Evolutionary conservation across 805 yeast species (phyloP), one percentile per base, ranked within the genome.

Genomic region (Cyberlindnera xishuangbannaensis): DNA sequence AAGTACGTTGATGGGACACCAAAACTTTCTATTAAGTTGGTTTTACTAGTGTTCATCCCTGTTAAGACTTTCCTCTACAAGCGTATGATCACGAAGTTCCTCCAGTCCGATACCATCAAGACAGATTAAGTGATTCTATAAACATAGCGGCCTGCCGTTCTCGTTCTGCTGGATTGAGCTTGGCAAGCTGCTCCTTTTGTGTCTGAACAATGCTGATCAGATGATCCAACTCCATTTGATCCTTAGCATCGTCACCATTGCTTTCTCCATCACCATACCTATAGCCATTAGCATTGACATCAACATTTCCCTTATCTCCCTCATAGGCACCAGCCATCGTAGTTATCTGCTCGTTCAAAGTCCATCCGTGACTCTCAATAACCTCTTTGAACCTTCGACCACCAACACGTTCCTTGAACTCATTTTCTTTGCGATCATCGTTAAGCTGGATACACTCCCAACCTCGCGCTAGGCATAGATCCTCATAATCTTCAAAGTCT

Each of bases 331-430:
- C 17, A 6, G 17, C 27, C 22, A 19, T 19, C 10, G 22, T 8
- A 8, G 22, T 19, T 8, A 11, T 19, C 11, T 19, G 10, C 11
- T 19, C 22, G 8, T 8, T 19, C 9, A 12, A 7, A 19, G 30
- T 21, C 80, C 81, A 75, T 18, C 62, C 67, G 37, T 71, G 66
- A 1, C 71, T 57, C 30, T 74, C 71, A 5, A 75, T 43, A 3
- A 72, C 47, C 36, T 74, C 78, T 24, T 43, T 42, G 3, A 73
- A 35, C 37, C 79, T 47, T 24, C 57, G 62, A 11, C 50, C 44
- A 0, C 80, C 80, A 2, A 55, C 12, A 16, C 47, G 56, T 28
- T 72, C 79, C 15, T 48, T 48, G 39, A 37, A 70, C 43, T 70
- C 72, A 42, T 69, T 69, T 12, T 18, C 33, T 0, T 69, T 69